Conservation (phyloP, 306 rosid species). For the Carpinus fangiana region DNA sequence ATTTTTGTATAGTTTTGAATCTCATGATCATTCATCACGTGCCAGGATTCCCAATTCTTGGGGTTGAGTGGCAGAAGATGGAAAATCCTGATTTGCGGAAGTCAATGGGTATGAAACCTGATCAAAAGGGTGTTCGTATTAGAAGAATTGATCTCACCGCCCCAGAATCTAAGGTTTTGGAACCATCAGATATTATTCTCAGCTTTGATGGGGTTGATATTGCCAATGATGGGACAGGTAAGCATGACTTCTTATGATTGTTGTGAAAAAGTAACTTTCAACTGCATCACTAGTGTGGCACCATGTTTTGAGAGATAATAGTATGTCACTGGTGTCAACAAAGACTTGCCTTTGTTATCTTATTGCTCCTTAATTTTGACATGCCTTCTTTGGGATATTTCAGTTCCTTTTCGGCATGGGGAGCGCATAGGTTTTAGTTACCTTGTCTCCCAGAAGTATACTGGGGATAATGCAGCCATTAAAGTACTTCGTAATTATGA, state of each 20-base stretch:
- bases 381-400: conserved; percentile 9
- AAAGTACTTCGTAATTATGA: conserved; percentile 68
- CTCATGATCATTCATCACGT: conserved; percentile 13
- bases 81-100: conserved; percentile 92
- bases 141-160: conserved; percentile 94
- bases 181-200: conserved; percentile 94
- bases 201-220: conserved; percentile 89
- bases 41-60: conserved; percentile 91
- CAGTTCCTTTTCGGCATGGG: conserved; percentile 94
- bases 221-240: conserved; percentile 98
- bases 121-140: conserved; percentile 96
- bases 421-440: conserved; percentile 88
- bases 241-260: conserved; percentile 3
- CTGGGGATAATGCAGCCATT: conserved; percentile 56
- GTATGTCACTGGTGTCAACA: background rate
- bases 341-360: background rate
- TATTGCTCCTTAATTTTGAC: background rate
- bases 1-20: background rate
- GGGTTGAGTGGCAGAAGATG: conserved; percentile 99
- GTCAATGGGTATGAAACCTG: conserved; percentile 77
- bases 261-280: background rate
- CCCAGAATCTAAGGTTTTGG: conserved; percentile 71
- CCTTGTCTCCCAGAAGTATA: conserved; percentile 53
- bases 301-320: background rate
- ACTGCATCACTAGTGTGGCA: background rate